These are phyloP conservation scores for Botrytis cinerea DNA, from an alignment of 2,329 filamentous ascomycete species.

Conservation along the genomic window DNA sequence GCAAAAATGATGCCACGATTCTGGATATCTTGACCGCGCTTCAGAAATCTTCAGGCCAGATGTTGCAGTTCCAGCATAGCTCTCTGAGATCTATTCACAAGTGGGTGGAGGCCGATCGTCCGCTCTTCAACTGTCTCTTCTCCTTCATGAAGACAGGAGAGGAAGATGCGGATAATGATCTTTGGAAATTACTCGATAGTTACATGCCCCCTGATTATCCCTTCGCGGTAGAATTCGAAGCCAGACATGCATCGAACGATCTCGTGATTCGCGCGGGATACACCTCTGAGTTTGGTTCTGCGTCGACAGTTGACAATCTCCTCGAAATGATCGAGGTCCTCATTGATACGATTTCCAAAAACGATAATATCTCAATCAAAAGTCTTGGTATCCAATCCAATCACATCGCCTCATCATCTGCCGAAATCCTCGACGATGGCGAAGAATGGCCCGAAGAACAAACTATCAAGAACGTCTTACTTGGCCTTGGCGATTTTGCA, in stretches of 20 bases:
- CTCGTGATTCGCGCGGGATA: constrained; percentile 5
- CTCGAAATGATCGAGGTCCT: constrained; percentile 11
- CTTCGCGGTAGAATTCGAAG: constrained; percentile 18
- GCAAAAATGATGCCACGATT: background rate
- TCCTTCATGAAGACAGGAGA: constrained; percentile 18
- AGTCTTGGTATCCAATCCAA: constrained; percentile 9
- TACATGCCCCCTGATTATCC: constrained; percentile 15
- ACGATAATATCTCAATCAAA: background rate
- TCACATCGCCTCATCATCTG: background rate
- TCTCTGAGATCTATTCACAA: constrained; percentile 11
- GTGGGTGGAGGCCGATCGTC: constrained; percentile 13
- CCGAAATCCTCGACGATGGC: background rate
- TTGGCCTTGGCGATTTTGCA: background rate
- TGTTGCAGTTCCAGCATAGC: constrained; percentile 9
- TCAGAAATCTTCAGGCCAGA: constrained; percentile 12
- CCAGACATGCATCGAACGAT: background rate
- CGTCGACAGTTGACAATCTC: background rate
- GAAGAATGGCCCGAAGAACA: constrained; percentile 1
- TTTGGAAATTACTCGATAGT: constrained; percentile 10
- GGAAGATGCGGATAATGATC: background rate
- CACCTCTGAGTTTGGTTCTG: background rate
- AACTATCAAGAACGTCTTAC: background rate
- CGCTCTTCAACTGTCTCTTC: constrained; percentile 13
- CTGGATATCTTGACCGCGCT: background rate
- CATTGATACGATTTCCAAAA: background rate